Evolutionary conservation across 495 filamentous ascomycete species (phyloP).

Genomic region (Xylaria sp.): DNA sequence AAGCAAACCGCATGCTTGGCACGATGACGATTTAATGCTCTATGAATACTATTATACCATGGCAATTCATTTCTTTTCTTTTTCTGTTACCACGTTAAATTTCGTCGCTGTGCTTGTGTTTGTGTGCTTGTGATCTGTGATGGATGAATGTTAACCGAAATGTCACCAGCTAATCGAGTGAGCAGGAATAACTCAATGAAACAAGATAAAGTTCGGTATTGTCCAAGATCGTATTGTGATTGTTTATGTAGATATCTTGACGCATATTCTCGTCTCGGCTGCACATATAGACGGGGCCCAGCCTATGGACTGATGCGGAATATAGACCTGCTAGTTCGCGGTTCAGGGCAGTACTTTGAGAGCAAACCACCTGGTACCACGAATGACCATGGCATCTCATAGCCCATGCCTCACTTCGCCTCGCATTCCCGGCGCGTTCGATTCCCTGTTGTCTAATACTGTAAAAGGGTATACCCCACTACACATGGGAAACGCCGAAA

Average conservation of each 20-base stretch:
- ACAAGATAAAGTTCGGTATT: not conserved
- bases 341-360: not conserved
- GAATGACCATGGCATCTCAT: not conserved
- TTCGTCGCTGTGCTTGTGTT: not conserved
- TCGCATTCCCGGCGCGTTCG: not conserved
- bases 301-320: not conserved
- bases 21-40: slow-evolving; percentile 25
- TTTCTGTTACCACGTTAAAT: not conserved
- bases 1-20: slow-evolving; percentile 5
- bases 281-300: not conserved
- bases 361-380: not conserved
- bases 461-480: not conserved
- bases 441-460: not conserved
- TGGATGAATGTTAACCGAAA: not conserved
- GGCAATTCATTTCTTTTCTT: slow-evolving; percentile 12
- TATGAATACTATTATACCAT: slow-evolving; percentile 17
- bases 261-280: not conserved
- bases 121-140: not conserved
- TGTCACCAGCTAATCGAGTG: not conserved
- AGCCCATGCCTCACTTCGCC: not conserved
- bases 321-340: not conserved
- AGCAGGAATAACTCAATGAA: not conserved
- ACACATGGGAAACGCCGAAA: not conserved
- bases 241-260: not conserved
- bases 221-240: not conserved